phyloP scores from a whole-genome alignment of 805 yeast genomes.

The Spencermartinsiella europaea region DNA sequence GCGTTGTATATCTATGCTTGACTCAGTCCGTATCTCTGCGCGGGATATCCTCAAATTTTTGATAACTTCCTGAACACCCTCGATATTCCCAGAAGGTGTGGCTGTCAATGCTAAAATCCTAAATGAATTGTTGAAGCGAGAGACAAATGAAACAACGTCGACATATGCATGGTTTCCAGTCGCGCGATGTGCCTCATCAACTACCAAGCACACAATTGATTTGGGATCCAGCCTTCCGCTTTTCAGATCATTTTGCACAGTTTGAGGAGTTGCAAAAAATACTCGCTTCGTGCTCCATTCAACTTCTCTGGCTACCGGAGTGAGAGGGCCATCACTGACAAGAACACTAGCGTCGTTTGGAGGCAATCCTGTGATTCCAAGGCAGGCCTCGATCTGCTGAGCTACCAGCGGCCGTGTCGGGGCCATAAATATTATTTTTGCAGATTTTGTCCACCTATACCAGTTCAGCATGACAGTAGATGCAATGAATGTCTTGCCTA shows the following conservation, averaged over 20 bases:
- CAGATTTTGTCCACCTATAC: slow-evolving; percentile 72
- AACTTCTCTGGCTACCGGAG: slow-evolving; percentile 54
- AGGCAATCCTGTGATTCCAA: slow-evolving; percentile 80
- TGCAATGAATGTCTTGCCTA: slow-evolving; percentile 96
- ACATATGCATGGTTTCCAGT: slow-evolving; percentile 87
- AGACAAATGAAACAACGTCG: slow-evolving; percentile 66
- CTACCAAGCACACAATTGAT: slow-evolving; percentile 64
- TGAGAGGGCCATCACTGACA: slow-evolving; percentile 42
- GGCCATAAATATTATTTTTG: slow-evolving; percentile 89
- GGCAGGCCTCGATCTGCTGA: slow-evolving; percentile 91
- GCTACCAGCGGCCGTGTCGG: slow-evolving; percentile 96
- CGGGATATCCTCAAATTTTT: slow-evolving; percentile 65
- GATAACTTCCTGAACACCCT: slow-evolving; percentile 82
- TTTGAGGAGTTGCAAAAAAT: slow-evolving; percentile 94
- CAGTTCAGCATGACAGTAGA: slow-evolving; percentile 89
- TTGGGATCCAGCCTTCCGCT: slow-evolving; percentile 74
- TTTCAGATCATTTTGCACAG: slow-evolving; percentile 82
- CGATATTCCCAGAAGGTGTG: slow-evolving; percentile 86
- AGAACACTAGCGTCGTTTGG: slow-evolving; percentile 72
- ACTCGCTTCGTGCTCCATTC: slow-evolving; percentile 78
- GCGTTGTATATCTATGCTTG: slow-evolving; percentile 68
- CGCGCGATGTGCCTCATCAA: slow-evolving; percentile 96
- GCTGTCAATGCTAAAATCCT: slow-evolving; percentile 88
- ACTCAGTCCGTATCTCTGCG: slow-evolving; percentile 83
- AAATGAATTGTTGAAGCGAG: slow-evolving; percentile 58